Evolutionary conservation across 257 asterid genomes (phyloP), one percentile per base, ranked within the genome.

Genomic region (Pogostemon cablin): DNA sequence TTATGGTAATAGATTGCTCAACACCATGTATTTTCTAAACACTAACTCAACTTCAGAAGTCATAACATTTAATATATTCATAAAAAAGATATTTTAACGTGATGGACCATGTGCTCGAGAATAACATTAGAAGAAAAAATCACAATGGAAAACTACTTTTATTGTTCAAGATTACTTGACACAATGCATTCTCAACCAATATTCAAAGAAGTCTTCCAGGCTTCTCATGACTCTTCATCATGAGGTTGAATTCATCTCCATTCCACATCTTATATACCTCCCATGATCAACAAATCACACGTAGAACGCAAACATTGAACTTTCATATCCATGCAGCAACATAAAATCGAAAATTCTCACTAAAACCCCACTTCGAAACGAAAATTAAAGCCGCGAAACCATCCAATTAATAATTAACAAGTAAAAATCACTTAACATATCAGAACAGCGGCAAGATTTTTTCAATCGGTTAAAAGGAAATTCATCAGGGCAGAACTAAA

Each of bases 271-370:
- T 9, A 42, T 37, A 50, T 20, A 17, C 5, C 1, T 17, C 41
- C 44, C 56, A 69, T 9, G 68, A 44, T 7, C 74, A 49, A 71
- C 34, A 73, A 65, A 65, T 11, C 62, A 42, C 12, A 53, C 15
- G 9, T 53, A 59, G 62, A 39, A 32, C 64, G 57, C 43, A 34
- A 66, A 59, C 52, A 48, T 32, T 25, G 41, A 72, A 62, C 60
- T 59, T 60, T 40, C 40, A 46, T 54, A 59, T 53, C 75, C 79
- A 78, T 75, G 81, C 80, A 75, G 72, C 69, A 72, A 72, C 65
- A 46, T 10, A 69, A 62, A 62, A 62, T 48, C 56, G 43, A 65
- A 59, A 44, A 37, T 48, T 54, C 35, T 43, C 52, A 15, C 49
- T 12, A 42, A 59, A 76, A 67, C 64, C 68, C 72, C 75, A 66